These are phyloP conservation scores for Auricularia auricula-judae DNA, from an alignment of 768 basidiomycete genomes.

Conservation along the genomic window DNA sequence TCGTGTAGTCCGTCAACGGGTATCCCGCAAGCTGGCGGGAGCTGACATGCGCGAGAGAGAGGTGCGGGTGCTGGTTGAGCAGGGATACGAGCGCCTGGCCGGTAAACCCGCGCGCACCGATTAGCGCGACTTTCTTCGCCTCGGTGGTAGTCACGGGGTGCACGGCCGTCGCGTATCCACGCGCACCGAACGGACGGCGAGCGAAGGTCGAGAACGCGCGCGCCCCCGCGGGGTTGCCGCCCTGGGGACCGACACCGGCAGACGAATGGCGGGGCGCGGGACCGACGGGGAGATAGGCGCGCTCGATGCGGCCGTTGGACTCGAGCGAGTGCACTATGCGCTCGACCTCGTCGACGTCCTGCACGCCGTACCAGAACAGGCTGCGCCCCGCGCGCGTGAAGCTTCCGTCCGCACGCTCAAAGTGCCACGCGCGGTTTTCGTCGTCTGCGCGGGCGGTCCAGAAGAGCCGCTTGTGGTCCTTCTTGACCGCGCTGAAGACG, in stretches of 20 bases:
- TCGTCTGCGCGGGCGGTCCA: constrained; percentile 97
- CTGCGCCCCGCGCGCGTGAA: constrained; percentile 91
- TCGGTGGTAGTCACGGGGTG: constrained; percentile 5
- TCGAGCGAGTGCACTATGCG: constrained; percentile 65
- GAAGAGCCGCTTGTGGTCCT: constrained; percentile 87
- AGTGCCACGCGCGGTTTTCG: constrained; percentile 97
- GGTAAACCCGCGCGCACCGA: constrained; percentile 93
- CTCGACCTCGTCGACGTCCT: constrained; percentile 88
- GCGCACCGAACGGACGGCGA: constrained; percentile 31
- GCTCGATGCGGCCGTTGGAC: constrained; percentile 69
- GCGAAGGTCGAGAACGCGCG: constrained; percentile 52
- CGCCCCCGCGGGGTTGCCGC: constrained; percentile 17
- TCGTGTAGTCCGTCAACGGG: constrained; percentile 71
- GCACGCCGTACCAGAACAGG: constrained; percentile 96
- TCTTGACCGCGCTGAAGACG: constrained; percentile 92
- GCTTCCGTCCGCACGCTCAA: constrained; percentile 94
- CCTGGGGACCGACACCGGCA: constrained; percentile 16
- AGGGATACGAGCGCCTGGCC: constrained; percentile 84
- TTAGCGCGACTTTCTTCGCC: constrained; percentile 83
- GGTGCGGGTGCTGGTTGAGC: constrained; percentile 79
- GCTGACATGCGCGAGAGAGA: constrained; percentile 89
- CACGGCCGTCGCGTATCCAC: constrained; percentile 74
- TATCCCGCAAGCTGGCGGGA: constrained; percentile 87
- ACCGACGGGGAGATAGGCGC: constrained; percentile 83
- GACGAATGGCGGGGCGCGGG: constrained; percentile 45